Percentiles rank a stretch among this genome's conserved stretches.
These are phyloP conservation scores for Leishmania mexicana DNA, from an alignment of 208 protist species.

Conservation along the genomic window DNA sequence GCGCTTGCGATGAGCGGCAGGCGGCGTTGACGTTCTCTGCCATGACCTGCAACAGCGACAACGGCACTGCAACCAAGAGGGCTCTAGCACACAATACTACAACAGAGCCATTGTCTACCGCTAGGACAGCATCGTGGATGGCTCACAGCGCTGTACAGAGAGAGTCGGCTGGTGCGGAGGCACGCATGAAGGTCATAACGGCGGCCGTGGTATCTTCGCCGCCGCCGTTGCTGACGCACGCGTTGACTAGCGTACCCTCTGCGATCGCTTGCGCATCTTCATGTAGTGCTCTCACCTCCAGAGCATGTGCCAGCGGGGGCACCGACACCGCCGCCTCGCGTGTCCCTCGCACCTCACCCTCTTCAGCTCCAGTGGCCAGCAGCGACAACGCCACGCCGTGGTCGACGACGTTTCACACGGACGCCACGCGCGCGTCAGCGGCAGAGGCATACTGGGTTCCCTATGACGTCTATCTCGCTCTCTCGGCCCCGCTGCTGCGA, in stretches of 20 bases:
- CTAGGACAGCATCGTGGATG: neutral
- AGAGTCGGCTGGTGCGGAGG: slow-evolving; percentile 8
- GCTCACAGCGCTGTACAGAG: neutral
- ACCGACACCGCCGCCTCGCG: neutral
- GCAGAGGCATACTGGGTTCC: slow-evolving; percentile 16
- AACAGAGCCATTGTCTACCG: neutral
- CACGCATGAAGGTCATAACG: neutral
- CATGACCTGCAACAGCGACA: neutral
- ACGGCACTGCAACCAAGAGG: neutral
- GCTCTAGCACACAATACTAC: neutral
- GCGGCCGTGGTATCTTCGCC: neutral
- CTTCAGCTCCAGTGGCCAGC: neutral
- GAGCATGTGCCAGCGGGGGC: neutral
- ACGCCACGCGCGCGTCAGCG: neutral
- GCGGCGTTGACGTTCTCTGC: neutral
- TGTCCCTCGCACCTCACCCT: neutral
- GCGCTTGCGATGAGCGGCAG: neutral
- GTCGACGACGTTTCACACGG: neutral
- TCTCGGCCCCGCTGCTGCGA: slow-evolving; percentile 10
- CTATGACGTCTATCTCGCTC: slow-evolving; percentile 19
- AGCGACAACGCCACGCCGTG: neutral
- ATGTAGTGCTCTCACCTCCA: neutral
- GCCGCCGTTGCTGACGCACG: neutral
- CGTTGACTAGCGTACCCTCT: neutral
- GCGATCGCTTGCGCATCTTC: neutral